Conservation (phyloP, 176 grass and related monocot genomes). For the Carex kokanica region DNA sequence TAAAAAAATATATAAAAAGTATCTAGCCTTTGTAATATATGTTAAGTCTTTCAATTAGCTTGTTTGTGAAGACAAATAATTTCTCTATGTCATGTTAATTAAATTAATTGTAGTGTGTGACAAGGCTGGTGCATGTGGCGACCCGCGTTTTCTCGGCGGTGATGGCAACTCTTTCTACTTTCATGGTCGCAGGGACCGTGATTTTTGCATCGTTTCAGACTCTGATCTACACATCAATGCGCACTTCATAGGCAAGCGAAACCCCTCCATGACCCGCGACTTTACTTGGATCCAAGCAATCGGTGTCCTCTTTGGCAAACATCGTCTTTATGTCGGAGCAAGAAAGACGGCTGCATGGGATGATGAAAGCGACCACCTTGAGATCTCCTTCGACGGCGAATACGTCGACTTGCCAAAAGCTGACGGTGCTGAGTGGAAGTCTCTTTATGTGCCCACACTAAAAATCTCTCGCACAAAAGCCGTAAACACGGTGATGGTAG, state of each 20-base stretch:
- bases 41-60: too few species aligned
- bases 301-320: conserved; percentile 16
- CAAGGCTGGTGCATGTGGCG: conserved; percentile 3
- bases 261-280: conserved; percentile 21
- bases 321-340: conserved; percentile 25
- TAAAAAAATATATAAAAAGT: too few species aligned
- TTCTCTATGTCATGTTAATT: neutral
- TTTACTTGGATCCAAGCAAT: conserved; percentile 30
- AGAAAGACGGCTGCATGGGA: conserved; percentile 21
- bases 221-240: conserved; percentile 18
- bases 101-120: conserved; percentile 19
- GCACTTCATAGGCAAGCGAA: conserved; percentile 11
- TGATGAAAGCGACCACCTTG: neutral
- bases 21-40: too few species aligned
- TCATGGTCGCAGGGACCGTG: neutral
- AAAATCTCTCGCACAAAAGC: conserved; percentile 6
- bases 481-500: neutral
- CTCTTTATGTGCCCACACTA: neutral
- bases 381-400: conserved; percentile 14
- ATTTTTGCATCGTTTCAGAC: conserved; percentile 16
- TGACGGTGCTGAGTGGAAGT: conserved; percentile 15
- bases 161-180: conserved; percentile 11
- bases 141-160: conserved; percentile 1
- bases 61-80: too few species aligned
- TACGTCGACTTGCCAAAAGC: neutral